Evolutionary conservation across 2,329 filamentous ascomycete species (phyloP), one percentile per base, ranked within the genome.

Genomic region (Pestalotiopsis sp.): DNA sequence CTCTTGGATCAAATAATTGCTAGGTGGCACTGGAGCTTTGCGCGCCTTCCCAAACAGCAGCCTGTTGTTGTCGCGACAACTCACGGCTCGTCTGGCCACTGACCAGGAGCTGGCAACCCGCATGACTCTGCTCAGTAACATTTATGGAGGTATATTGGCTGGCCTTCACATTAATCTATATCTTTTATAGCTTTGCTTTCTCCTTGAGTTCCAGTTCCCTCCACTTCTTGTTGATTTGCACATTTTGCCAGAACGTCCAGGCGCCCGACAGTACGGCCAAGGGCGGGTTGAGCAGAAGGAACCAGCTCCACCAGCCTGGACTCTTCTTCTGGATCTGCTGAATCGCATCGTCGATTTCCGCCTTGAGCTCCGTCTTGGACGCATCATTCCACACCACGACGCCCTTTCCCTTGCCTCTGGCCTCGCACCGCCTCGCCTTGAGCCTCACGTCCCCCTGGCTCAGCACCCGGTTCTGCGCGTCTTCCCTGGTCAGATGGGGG

Each of bases 331-430:
- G 85, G 48, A 98, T 81, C 69, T 85, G 84, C 3, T 74, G 76
- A 82, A 98, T 89, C 7, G 90, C 92, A 68, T 81, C 83, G 64
- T 85, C 84, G 11, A 98, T 82, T 78, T 93, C 89, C 64, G 76
- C 79, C 79, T 88, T 86, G 75, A 99, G 78, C 70, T 94, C 88
- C 44, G 89, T 89, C 75, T 85, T 90, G 60, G 88, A 89, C 2
- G 88, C 88, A 80, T 98, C 95, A 81, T 99, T 99, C 93, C 93
- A 96, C 26, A 99, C 86, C 40, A 98, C 93, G 3, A 94, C 86
- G 0, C 94, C 95, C 61, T 85, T 86, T 6, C 88, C 89, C 58
- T 80, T 77, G 64, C 84, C 87, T 59, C 94, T 83, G 60, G 86
- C 89, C 79, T 92, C 84, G 69, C 91, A 93, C 77, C 93, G 84